Evolutionary conservation across 192 early-diverging fungal genomes (phyloP), one percentile per base, ranked within the genome.

Genomic region (Coemansia sp.): DNA sequence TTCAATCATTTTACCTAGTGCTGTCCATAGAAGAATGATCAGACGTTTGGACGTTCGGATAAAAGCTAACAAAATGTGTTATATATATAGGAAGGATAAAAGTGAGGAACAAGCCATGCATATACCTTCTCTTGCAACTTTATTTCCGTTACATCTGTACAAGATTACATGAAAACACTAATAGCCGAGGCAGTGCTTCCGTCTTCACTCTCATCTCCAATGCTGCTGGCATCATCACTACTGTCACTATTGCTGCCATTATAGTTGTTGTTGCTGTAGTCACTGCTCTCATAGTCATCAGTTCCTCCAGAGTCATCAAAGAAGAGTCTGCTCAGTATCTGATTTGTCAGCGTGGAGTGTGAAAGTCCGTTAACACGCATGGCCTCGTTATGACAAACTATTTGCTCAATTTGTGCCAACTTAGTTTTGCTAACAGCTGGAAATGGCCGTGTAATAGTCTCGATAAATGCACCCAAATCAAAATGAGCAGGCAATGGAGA

Each of bases 281-380:
- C 61, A 53, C 32, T 52, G 5, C 10, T 29, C 17, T 46, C 72
- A 6, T 27, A 39, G 19, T 22, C 10, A n/a, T 54, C 22, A 24
- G 64, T 39, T 19, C 59, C 59, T 57, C 53, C 32, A 31, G 67
- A 21, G 36, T 33, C 54, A 22, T 61, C 51, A 50, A 78, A 57
- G 54, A 72, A 23, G 23, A 72, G 61, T 5, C 54, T 66, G 32
- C 51, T 66, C 63, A 72, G 65, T 39, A 78, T 51, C 54, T 67
- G 76, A 11, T 32, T 57, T 1, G 76, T 70, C 63, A 78, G 46
- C 19, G 71, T 56, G 2, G 71, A 42, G 17, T 73, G 63, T 2
- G 71, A 55, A 22, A 73, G 39, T 3, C 66, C 63, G 32, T 20
- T 54, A 25, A 58, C 20, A 19, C 61, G 61, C 61, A 63, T 50